A percentile compares a stretch with the other conserved stretches of the same genome.
Conservation (phyloP, 2,329 filamentous ascomycete genomes). For the Aspergillus udagawae region DNA sequence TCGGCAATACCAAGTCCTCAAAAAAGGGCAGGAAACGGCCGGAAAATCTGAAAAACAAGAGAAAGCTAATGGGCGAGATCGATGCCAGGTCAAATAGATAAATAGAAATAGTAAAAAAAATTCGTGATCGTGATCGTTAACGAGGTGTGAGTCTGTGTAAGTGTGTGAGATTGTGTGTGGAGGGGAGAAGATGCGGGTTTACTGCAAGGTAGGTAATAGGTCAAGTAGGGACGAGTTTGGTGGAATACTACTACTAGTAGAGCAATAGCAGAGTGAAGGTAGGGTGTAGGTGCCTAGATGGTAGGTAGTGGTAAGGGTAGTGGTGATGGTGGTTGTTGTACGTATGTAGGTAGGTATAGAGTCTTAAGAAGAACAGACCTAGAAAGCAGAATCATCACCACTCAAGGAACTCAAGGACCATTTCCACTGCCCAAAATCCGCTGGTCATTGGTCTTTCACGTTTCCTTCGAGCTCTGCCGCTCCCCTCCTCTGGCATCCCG, state of each 20-base stretch:
- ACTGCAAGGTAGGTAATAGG: neutral
- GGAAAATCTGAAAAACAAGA: slow-evolving; percentile 12
- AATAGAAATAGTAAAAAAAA: slow-evolving; percentile 8
- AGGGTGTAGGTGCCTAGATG: neutral
- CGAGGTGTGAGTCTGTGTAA: neutral
- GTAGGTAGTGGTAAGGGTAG: neutral
- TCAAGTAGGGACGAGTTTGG: neutral
- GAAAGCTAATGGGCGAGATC: slow-evolving; percentile 2
- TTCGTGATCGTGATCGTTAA: slow-evolving; percentile 20
- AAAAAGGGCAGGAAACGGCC: slow-evolving; percentile 12
- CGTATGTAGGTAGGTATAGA: neutral
- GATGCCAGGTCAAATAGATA: slow-evolving; percentile 5
- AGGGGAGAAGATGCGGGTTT: slow-evolving; percentile 1
- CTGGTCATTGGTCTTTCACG: neutral
- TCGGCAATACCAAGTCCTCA: neutral
- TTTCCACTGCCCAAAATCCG: neutral
- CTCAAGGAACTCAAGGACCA: neutral
- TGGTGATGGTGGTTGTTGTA: neutral
- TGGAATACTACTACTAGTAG: slow-evolving; percentile 22
- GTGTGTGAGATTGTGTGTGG: neutral
- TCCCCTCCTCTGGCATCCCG: neutral
- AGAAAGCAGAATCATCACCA: neutral
- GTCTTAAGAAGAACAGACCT: no score
- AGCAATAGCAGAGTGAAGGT: slow-evolving; percentile 15
- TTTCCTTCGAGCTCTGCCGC: slow-evolving; percentile 6